Conservation (phyloP, 2,329 filamentous ascomycete species). For the Botrytis byssoidea region DNA sequence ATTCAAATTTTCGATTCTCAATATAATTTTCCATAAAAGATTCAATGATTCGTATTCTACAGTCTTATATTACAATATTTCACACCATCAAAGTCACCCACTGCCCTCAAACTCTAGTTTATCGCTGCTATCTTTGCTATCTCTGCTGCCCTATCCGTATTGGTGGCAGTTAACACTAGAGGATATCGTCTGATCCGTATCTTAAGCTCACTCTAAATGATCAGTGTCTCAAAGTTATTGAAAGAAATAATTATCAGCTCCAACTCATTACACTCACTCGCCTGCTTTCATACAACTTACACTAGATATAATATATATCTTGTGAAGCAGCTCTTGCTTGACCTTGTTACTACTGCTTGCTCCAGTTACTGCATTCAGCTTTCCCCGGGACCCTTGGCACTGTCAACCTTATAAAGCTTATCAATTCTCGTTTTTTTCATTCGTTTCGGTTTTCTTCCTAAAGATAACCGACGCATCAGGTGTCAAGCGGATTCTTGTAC, state of each 20-base stretch:
- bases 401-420: slow-evolving; percentile 4
- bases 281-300: not conserved
- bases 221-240: not conserved
- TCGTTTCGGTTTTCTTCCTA: not conserved
- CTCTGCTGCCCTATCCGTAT: not conserved
- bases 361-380: not conserved
- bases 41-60: not conserved
- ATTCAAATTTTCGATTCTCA: not conserved
- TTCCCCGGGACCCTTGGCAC: not conserved
- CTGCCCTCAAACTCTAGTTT: not conserved
- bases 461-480: not conserved
- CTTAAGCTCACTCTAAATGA: not conserved
- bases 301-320: not conserved
- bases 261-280: not conserved
- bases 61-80: not conserved
- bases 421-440: not conserved
- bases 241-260: not conserved
- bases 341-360: not conserved
- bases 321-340: not conserved
- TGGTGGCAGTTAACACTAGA: not conserved
- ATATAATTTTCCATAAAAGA: not conserved
- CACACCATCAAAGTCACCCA: not conserved
- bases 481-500: not conserved
- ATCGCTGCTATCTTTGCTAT: not conserved
- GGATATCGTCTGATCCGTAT: not conserved